A percentile compares a stretch with the other conserved stretches of the same genome.
Evolutionary conservation across 108 stramenopile genomes (phyloP).

Genomic region (Pseudonitzschia pungens): DNA sequence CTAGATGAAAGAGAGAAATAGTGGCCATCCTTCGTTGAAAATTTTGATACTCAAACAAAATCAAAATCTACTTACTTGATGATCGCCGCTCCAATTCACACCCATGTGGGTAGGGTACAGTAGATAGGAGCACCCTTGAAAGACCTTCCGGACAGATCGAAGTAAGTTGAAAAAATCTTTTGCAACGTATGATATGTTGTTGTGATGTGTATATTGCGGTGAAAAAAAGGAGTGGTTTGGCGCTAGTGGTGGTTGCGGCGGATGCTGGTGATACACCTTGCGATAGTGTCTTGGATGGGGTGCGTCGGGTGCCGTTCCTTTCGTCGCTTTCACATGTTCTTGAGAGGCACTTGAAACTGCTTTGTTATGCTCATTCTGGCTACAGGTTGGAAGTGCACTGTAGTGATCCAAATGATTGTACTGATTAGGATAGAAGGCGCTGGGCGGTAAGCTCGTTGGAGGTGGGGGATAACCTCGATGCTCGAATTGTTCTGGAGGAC

Average conservation of each 20-base stretch:
- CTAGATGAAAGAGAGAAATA: not conserved
- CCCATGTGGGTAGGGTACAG: slow-evolving; percentile 33
- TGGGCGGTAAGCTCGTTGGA: not conserved
- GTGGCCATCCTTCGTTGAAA: not conserved
- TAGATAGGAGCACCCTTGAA: slow-evolving; percentile 53
- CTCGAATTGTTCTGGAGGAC: not conserved
- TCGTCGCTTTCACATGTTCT: not conserved
- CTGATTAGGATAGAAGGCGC: not conserved
- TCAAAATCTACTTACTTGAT: slow-evolving; percentile 13
- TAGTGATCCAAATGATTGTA: not conserved
- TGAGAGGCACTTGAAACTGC: not conserved
- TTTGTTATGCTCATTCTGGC: not conserved
- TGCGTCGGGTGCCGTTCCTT: not conserved
- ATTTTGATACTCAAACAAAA: slow-evolving; percentile 5
- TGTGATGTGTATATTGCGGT: not conserved
- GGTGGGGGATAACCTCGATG: not conserved
- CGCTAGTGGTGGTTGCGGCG: slow-evolving; percentile 11
- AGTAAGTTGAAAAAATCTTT: slow-evolving; percentile 42
- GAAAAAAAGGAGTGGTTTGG: not conserved
- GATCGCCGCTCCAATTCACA: slow-evolving; percentile 21
- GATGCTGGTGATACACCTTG: not conserved
- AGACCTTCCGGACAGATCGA: slow-evolving; percentile 35
- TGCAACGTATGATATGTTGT: not conserved
- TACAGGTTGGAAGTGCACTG: not conserved
- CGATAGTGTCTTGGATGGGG: not conserved